Percentiles rank a stretch among this genome's conserved stretches.
These are phyloP conservation scores for Pseudevernia furfuracea DNA, from an alignment of 495 filamentous ascomycete species.

Conservation along the genomic window DNA sequence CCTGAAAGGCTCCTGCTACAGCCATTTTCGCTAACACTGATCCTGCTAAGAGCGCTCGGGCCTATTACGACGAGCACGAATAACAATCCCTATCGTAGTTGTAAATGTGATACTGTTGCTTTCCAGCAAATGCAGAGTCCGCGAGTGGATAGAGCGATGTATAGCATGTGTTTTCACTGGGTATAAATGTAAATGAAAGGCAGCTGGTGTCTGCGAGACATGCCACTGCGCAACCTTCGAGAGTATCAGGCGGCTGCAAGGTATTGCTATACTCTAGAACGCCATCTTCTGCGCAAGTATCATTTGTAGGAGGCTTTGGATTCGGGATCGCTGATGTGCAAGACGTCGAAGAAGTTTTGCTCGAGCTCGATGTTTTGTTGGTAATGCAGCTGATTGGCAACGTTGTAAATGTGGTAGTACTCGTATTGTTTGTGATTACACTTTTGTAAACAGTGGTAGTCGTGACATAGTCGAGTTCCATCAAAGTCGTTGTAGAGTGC, in stretches of 20 bases:
- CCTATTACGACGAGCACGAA: neutral
- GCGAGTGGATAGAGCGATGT: slow-evolving; percentile 1
- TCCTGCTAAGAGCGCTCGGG: neutral
- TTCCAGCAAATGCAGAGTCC: neutral
- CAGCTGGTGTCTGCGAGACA: neutral
- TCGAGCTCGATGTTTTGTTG: neutral
- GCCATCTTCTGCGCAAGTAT: slow-evolving; percentile 3
- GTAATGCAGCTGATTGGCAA: neutral
- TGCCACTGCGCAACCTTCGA: neutral
- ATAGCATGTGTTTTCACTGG: neutral
- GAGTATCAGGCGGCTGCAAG: neutral
- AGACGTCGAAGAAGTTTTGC: neutral
- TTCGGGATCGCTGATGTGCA: slow-evolving; percentile 4
- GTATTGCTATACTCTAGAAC: neutral
- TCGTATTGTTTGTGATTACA: neutral
- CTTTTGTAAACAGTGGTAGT: neutral
- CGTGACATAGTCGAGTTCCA: neutral
- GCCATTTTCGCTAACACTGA: neutral
- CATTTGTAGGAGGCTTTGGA: neutral
- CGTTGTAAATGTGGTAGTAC: neutral
- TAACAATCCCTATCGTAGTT: slow-evolving; percentile 3
- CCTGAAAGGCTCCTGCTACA: neutral
- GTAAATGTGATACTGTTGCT: neutral
- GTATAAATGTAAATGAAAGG: neutral
- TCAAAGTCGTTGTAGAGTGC: neutral